Percentiles rank a stretch among this genome's conserved stretches.
Conservation (phyloP, 495 filamentous ascomycete species). For the Achaetomiella virescens region DNA sequence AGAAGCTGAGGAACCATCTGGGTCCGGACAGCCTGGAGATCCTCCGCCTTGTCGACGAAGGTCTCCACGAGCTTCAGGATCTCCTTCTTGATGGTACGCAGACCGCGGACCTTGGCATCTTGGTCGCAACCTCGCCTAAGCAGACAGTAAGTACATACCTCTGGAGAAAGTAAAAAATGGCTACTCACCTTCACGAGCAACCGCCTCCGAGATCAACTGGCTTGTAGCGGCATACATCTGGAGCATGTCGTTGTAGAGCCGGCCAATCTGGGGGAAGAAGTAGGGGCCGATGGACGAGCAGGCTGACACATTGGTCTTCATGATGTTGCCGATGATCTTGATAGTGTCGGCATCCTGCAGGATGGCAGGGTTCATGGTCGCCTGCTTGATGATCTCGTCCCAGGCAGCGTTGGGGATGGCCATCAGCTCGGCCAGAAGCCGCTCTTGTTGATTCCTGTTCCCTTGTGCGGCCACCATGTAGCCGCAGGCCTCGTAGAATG, state of each 20-base stretch:
- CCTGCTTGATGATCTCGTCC: conserved; percentile 84
- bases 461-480: conserved; percentile 99
- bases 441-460: conserved; percentile 82
- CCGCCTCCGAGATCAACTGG: conserved; percentile 85
- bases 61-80: conserved; percentile 97
- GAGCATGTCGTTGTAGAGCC: conserved; percentile 97
- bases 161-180: background rate
- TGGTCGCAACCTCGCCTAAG: conserved; percentile 83
- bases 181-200: conserved; percentile 71
- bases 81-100: conserved; percentile 98
- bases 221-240: conserved; percentile 98
- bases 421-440: conserved; percentile 90
- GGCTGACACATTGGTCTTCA: conserved; percentile 99
- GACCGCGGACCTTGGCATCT: conserved; percentile 93
- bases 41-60: conserved; percentile 96
- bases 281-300: conserved; percentile 93
- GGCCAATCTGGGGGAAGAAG: conserved; percentile 98
- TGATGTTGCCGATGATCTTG: conserved; percentile 97
- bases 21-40: conserved; percentile 81
- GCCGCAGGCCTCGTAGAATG: conserved; percentile 97
- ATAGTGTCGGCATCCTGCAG: conserved; percentile 90
- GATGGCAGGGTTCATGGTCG: conserved; percentile 71
- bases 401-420: conserved; percentile 85
- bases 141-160: conserved; percentile 9
- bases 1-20: conserved; percentile 97